A percentile compares a stretch with the other conserved stretches of the same genome.
Evolutionary conservation across 257 asterid genomes (phyloP).

Genomic region (Avicennia marina): DNA sequence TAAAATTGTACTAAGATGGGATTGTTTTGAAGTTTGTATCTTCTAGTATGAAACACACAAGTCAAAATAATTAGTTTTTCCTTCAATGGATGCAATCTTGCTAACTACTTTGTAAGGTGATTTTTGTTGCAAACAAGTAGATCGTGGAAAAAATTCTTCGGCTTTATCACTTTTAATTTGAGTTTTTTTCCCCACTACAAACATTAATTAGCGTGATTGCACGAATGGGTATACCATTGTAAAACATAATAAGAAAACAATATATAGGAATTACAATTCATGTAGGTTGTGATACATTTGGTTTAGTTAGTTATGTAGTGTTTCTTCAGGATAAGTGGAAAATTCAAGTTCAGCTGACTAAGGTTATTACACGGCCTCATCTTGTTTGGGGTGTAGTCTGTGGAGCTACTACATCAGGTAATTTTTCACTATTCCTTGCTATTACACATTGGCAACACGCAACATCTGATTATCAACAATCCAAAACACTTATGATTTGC

Average conservation of each 20-base stretch:
- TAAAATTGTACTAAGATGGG: background rate
- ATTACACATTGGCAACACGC: background rate
- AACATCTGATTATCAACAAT: background rate
- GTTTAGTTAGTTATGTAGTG: background rate
- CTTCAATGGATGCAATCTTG: too few species aligned
- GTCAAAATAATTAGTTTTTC: too few species aligned
- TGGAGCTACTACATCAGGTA: constrained; percentile 99
- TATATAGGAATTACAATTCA: background rate
- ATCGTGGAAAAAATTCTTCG: background rate
- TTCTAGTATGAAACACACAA: too few species aligned
- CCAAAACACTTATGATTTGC: background rate
- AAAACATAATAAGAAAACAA: background rate
- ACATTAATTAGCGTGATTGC: background rate
- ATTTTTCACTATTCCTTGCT: constrained; percentile 9
- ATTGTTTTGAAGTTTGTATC: background rate
- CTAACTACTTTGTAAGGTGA: background rate
- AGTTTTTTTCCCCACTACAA: background rate
- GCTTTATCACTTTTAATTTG: background rate
- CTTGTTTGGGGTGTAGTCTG: constrained; percentile 97
- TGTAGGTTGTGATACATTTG: background rate
- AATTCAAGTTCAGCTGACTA: constrained; percentile 87
- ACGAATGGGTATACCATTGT: background rate
- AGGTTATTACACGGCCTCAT: constrained; percentile 99
- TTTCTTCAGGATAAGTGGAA: constrained; percentile 74
- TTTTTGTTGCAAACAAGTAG: background rate